phyloP scores from a whole-genome alignment of 495 filamentous ascomycete genomes.

The Penicillium antarcticum region DNA sequence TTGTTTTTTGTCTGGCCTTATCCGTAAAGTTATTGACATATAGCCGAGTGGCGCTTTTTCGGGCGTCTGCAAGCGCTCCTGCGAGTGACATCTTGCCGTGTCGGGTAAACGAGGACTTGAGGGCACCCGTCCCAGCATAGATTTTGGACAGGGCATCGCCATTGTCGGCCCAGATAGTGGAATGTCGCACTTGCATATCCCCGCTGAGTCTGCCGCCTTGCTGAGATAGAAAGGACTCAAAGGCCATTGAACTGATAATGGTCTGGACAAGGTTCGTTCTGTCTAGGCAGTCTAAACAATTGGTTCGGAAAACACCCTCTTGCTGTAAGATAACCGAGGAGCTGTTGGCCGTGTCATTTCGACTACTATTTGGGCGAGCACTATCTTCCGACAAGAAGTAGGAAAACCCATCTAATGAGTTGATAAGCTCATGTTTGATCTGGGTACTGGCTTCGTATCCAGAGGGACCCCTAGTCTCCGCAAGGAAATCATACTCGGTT shows the following conservation, averaged over 20 bases:
- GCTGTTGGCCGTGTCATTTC: slow-evolving; percentile 32
- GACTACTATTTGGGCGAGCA: slow-evolving; percentile 3
- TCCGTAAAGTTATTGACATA: slow-evolving; percentile 98
- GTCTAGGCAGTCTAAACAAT: slow-evolving; percentile 94
- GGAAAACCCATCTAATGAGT: slow-evolving; percentile 79
- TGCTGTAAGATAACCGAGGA: slow-evolving; percentile 79
- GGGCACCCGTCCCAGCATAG: slow-evolving; percentile 92
- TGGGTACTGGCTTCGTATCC: slow-evolving; percentile 85
- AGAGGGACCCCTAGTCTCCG: slow-evolving; percentile 79
- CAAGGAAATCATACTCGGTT: slow-evolving; percentile 93
- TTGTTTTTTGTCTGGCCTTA: slow-evolving; percentile 88
- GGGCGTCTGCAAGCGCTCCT: slow-evolving; percentile 88
- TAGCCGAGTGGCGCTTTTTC: slow-evolving; percentile 88
- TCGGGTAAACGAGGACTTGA: slow-evolving; percentile 95
- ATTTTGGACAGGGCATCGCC: slow-evolving; percentile 92
- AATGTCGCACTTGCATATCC: slow-evolving; percentile 89
- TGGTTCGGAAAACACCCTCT: slow-evolving; percentile 91
- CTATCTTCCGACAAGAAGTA: slow-evolving; percentile 81
- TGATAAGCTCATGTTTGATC: slow-evolving; percentile 69
- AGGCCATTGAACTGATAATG: slow-evolving; percentile 85
- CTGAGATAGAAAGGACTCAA: slow-evolving; percentile 74
- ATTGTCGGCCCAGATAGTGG: slow-evolving; percentile 96
- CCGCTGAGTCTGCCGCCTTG: slow-evolving; percentile 60
- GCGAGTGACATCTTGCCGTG: slow-evolving; percentile 94
- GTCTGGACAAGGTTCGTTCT: slow-evolving; percentile 96